A percentile compares a stretch with the other conserved stretches of the same genome.
Evolutionary conservation across 257 asterid genomes (phyloP).

Genomic region (Capsicum chinense): DNA sequence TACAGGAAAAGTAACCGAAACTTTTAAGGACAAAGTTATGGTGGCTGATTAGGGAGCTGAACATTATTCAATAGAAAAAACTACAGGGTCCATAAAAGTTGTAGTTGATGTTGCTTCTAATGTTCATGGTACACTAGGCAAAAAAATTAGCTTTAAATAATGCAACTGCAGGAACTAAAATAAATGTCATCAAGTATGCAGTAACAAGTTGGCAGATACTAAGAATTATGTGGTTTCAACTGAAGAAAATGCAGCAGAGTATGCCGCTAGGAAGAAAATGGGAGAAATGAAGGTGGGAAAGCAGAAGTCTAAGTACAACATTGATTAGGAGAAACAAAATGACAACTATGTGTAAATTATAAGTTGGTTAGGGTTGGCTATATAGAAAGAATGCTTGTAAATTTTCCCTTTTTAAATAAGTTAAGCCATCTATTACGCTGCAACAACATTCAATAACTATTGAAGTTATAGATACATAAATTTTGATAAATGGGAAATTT

Average conservation of each 20-base stretch:
- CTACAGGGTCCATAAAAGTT: constrained; percentile 57
- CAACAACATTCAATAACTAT: no score
- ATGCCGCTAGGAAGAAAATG: constrained; percentile 61
- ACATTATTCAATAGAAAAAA: constrained; percentile 62
- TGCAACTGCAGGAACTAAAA: constrained; percentile 65
- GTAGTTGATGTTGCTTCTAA: constrained; percentile 54
- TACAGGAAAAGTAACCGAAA: constrained; percentile 55
- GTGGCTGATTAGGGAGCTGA: constrained; percentile 88
- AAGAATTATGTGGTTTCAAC: constrained; percentile 60
- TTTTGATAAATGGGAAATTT: no score
- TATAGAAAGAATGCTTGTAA: no score
- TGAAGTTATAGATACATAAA: no score
- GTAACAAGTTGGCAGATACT: constrained; percentile 60
- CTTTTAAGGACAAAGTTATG: constrained; percentile 57
- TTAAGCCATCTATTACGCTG: no score
- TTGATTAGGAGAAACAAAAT: no score
- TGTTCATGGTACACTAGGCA: constrained; percentile 57
- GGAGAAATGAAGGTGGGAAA: no score
- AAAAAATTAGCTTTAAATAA: constrained; percentile 54
- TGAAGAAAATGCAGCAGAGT: constrained; percentile 65
- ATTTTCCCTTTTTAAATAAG: no score
- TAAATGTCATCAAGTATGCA: constrained; percentile 42
- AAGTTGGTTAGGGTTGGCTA: no score
- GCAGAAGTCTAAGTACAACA: no score
- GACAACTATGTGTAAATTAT: no score